phyloP scores from a whole-genome alignment of 75 land plant genomes.

The Cupressus sempervirens region DNA sequence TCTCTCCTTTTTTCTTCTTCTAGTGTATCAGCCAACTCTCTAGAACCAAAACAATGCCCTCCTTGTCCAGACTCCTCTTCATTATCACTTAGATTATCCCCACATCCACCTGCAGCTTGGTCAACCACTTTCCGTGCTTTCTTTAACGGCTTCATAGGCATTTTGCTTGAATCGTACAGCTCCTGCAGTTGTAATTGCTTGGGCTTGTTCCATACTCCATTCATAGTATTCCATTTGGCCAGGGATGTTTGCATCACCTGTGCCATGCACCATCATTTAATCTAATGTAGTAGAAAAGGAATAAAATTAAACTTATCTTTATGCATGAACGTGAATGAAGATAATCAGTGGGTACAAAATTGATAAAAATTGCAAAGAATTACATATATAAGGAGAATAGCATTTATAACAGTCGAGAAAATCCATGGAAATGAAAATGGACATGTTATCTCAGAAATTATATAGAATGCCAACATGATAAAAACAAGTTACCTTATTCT shows the following conservation, averaged over 20 bases:
- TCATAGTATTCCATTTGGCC: slow-evolving; percentile 36
- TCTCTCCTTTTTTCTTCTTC: slow-evolving; percentile 88
- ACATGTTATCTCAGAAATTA: neutral
- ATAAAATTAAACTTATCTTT: neutral
- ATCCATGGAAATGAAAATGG: neutral
- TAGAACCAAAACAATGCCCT: slow-evolving; percentile 52
- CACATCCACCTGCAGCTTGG: slow-evolving; percentile 25
- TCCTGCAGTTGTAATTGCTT: slow-evolving; percentile 31
- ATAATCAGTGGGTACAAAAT: neutral
- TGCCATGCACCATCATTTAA: neutral
- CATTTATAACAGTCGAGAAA: neutral
- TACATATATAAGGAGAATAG: neutral
- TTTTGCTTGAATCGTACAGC: slow-evolving; percentile 17
- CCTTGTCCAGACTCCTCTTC: slow-evolving; percentile 64
- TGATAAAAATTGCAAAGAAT: neutral
- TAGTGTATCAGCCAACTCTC: slow-evolving; percentile 63
- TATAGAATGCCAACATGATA: neutral
- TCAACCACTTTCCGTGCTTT: slow-evolving; percentile 39
- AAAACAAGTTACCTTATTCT: slow-evolving; percentile 31
- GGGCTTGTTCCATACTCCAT: slow-evolving; percentile 22
- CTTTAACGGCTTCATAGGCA: slow-evolving; percentile 44
- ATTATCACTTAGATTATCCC: slow-evolving; percentile 69
- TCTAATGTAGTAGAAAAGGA: neutral
- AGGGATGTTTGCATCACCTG: slow-evolving; percentile 21
- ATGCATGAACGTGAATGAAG: neutral